Conservation (phyloP, 257 asterid genomes). For the Jaltomata sinuosa region DNA sequence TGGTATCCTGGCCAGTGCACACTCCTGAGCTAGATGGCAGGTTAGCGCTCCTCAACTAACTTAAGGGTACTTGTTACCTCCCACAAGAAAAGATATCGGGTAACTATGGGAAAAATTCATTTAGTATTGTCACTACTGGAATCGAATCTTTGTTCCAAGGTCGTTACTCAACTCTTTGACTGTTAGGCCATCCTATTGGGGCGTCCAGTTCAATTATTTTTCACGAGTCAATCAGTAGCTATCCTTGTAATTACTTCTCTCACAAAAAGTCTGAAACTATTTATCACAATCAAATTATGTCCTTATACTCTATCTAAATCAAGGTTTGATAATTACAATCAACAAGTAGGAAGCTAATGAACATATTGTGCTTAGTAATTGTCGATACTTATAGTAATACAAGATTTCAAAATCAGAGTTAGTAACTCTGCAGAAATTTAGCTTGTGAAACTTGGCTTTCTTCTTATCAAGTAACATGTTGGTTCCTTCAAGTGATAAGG, state of each 20-base stretch:
- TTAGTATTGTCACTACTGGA: not conserved
- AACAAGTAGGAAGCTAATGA: not conserved
- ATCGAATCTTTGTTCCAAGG: not conserved
- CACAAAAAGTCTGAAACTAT: not conserved
- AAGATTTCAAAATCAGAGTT: not conserved
- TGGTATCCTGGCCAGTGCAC: not conserved
- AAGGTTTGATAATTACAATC: not conserved
- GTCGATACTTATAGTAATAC: not conserved
- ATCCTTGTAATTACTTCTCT: not conserved
- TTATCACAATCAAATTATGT: not conserved
- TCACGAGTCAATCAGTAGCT: not conserved
- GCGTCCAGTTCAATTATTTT: not conserved
- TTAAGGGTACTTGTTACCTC: not conserved
- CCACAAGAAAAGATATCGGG: not conserved
- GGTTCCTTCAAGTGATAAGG: not conserved
- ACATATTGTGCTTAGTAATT: not conserved
- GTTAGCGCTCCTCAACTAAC: not conserved
- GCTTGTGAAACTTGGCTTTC: not conserved
- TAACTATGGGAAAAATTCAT: not conserved
- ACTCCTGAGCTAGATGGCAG: not conserved
- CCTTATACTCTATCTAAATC: not conserved
- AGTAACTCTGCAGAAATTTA: not conserved
- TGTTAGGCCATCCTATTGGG: not conserved
- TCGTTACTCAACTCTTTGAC: not conserved
- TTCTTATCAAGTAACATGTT: not conserved